Base-by-base conservation (phyloP, 2,329 filamentous ascomycete genomes). In the Lachnellula suecica region DNA sequence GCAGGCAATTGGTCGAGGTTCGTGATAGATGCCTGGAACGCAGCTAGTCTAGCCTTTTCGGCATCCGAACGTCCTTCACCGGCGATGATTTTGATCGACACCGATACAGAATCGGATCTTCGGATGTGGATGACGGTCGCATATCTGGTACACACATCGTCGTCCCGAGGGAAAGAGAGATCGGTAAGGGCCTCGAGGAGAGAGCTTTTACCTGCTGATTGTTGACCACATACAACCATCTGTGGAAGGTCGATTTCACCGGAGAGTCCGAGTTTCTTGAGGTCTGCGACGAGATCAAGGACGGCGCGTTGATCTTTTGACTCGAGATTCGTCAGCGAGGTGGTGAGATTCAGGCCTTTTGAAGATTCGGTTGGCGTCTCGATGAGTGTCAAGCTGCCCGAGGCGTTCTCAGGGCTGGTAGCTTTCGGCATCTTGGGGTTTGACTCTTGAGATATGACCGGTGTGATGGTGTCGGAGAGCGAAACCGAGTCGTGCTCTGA, bases 201-300 rank as follows among this genome's bases (percentile, higher is more conserved):
- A 4, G 82, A 85, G 59, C 79, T 83, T 66, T 86, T 86, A 19
- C 83, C 83, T 5, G 81, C 78, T 2, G 81, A 84, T 66, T 85
- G 82, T 63, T 85, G 81, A 25, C 83, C 82, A 29, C 83, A 83
- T 22, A 85, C 82, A 43, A 85, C 81, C 31, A 86, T 79, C 61
- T 86, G 81, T 1, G 81, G 81, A 0, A 84, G 71, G 43, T 76
- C 59, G 0, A 66, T 74, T 59, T 79, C 70, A 64, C 78, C 75
- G 61, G 81, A 71, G 64, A 80, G 66, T 63, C 81, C 72, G 56
- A 74, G 69, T 66, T 78, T 74, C 63, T 78, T 74, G n/a, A 84
- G 72, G 49, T 76, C 76, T 54, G 81, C 78, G 51, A 84, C 75
- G 44, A 80, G 76, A 57, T 85, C 79, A 37, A 85, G 72, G 35